Percentiles rank a stretch among this genome's conserved stretches.
phyloP scores from a whole-genome alignment of 1,139 yeast species.

The Torulaspora globosa region DNA sequence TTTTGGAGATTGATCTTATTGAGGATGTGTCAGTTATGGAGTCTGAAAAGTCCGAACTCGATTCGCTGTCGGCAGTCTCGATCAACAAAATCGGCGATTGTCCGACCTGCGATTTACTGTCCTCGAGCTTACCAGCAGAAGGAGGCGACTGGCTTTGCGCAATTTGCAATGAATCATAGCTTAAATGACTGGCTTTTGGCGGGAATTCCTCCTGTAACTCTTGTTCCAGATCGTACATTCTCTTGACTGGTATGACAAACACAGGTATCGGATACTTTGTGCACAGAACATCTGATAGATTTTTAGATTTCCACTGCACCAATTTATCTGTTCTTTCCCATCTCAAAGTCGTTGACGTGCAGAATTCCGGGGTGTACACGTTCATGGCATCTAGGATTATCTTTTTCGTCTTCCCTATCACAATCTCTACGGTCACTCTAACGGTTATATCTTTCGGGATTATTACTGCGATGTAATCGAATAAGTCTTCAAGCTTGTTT shows the following conservation, averaged over 20 bases:
- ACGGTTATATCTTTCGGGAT: conserved; percentile 49
- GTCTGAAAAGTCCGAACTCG: conserved; percentile 7
- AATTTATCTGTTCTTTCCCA: conserved; percentile 48
- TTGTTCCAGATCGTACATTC: conserved; percentile 54
- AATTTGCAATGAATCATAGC: not conserved
- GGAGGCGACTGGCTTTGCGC: not conserved
- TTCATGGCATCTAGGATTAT: conserved; percentile 59
- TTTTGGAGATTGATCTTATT: not conserved
- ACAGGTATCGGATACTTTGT: conserved; percentile 65
- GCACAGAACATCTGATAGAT: conserved; percentile 59
- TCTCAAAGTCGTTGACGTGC: conserved; percentile 51
- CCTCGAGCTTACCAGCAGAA: not conserved
- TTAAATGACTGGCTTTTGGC: not conserved
- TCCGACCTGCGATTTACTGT: not conserved
- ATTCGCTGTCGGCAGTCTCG: conserved; percentile 4
- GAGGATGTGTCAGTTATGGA: conserved; percentile 5
- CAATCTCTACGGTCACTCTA: conserved; percentile 59
- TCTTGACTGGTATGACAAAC: conserved; percentile 61
- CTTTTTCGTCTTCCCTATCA: conserved; percentile 54
- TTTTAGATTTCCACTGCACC: conserved; percentile 57
- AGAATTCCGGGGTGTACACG: conserved; percentile 57
- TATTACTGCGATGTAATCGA: conserved; percentile 47
- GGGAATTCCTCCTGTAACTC: conserved; percentile 27
- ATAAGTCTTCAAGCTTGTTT: conserved; percentile 40
- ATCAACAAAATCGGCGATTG: not conserved